A percentile compares a stretch with the other conserved stretches of the same genome.
These are phyloP conservation scores for Didymella keratinophila DNA, from an alignment of 2,329 filamentous ascomycete species.

Conservation along the genomic window DNA sequence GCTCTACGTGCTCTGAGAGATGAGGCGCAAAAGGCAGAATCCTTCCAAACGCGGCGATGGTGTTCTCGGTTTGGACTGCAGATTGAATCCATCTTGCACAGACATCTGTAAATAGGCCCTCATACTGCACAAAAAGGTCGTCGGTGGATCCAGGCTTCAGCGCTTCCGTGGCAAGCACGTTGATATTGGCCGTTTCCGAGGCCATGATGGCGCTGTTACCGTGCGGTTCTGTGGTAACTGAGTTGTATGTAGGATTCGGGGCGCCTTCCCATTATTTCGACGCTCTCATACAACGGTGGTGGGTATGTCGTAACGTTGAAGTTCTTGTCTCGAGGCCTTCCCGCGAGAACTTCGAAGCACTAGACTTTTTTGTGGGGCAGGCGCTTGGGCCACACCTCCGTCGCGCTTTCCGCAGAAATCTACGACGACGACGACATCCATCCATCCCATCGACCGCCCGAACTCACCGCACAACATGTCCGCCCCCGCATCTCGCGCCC, in stretches of 20 bases:
- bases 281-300: slow-evolving; percentile 33
- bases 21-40: slow-evolving; percentile 84
- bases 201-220: slow-evolving; percentile 23
- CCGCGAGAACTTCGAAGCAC: neutral
- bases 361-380: slow-evolving; percentile 29
- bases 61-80: slow-evolving; percentile 45
- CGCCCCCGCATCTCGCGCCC: slow-evolving; percentile 53
- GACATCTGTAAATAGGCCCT: slow-evolving; percentile 79
- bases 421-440: slow-evolving; percentile 26
- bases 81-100: slow-evolving; percentile 77
- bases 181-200: slow-evolving; percentile 41
- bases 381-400: slow-evolving; percentile 8
- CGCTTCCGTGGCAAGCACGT: slow-evolving; percentile 39
- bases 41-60: slow-evolving; percentile 76
- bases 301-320: slow-evolving; percentile 28
- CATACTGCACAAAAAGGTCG: slow-evolving; percentile 76
- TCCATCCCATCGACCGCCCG: slow-evolving; percentile 27
- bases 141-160: slow-evolving; percentile 75
- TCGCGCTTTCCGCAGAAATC: slow-evolving; percentile 35
- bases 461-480: slow-evolving; percentile 51
- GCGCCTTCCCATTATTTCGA: slow-evolving; percentile 50
- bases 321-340: slow-evolving; percentile 5
- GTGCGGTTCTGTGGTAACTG: slow-evolving; percentile 29
- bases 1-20: slow-evolving; percentile 75
- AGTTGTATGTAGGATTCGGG: slow-evolving; percentile 28